Evolutionary conservation across 306 rosid species (phyloP).

Genomic region (Vigna angularis): DNA sequence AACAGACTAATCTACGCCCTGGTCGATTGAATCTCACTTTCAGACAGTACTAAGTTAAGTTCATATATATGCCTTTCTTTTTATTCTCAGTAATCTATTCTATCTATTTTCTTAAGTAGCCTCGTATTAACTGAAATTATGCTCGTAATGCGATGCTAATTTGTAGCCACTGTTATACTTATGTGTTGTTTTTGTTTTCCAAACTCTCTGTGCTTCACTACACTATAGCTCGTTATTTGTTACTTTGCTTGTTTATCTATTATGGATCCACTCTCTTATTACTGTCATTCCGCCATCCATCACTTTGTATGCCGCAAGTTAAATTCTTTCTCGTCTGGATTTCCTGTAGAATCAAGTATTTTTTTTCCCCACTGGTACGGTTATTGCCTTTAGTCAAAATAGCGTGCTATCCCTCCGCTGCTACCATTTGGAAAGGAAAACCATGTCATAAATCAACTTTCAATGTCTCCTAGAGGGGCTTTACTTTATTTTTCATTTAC

Average conservation of each 20-base stretch:
- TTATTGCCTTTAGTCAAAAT: too few relatives aligned
- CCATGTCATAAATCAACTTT: neutral
- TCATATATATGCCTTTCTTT: too few relatives aligned
- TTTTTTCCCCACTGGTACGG: neutral
- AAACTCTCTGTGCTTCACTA: too few relatives aligned
- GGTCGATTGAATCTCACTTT: slow-evolving; percentile 90
- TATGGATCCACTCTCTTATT: too few relatives aligned
- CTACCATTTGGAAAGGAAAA: neutral
- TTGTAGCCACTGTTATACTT: neutral
- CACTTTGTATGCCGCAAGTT: slow-evolving; percentile 14
- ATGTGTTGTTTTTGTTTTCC: too few relatives aligned
- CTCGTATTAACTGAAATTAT: neutral
- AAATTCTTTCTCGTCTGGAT: slow-evolving; percentile 14
- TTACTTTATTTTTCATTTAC: neutral
- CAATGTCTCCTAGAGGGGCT: neutral
- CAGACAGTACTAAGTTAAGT: slow-evolving; percentile 53
- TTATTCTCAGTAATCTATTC: neutral
- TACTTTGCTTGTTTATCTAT: neutral
- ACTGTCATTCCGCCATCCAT: neutral
- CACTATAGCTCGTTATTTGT: neutral
- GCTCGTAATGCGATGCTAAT: neutral
- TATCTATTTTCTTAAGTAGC: neutral
- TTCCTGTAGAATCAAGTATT: neutral
- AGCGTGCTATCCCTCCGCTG: too few relatives aligned
- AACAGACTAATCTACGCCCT: slow-evolving; percentile 55